These are phyloP conservation scores for Shiraia sp. DNA, from an alignment of 2,329 filamentous ascomycete species.

Conservation along the genomic window DNA sequence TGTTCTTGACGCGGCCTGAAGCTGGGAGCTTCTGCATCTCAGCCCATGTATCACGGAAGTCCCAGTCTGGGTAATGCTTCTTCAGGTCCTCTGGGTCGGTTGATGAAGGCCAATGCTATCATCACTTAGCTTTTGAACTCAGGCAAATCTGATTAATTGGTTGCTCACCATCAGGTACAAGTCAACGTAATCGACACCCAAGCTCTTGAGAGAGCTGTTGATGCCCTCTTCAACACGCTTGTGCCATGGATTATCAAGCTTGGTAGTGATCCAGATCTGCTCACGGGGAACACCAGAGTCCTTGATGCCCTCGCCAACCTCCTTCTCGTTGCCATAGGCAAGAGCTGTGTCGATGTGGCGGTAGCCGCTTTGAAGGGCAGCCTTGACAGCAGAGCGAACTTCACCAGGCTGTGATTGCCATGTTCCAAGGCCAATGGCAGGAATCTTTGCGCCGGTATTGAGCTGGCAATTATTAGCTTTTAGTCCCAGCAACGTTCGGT, in stretches of 20 bases:
- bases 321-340: conserved; percentile 77
- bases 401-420: conserved; percentile 75
- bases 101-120: conserved; percentile 64
- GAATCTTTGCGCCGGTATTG: conserved; percentile 71
- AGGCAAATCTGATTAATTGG: background rate
- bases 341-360: conserved; percentile 77
- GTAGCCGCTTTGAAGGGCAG: conserved; percentile 69
- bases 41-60: conserved; percentile 78
- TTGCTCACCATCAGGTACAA: conserved; percentile 63
- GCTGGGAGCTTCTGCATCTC: conserved; percentile 71
- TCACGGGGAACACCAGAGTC: conserved; percentile 66
- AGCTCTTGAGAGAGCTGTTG: conserved; percentile 63
- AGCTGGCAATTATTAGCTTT: conserved; percentile 20
- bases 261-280: conserved; percentile 77
- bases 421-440: conserved; percentile 75
- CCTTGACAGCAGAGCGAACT: conserved; percentile 71
- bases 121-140: conserved; percentile 1
- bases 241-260: conserved; percentile 81
- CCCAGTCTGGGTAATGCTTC: conserved; percentile 76
- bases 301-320: conserved; percentile 73
- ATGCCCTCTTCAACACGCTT: conserved; percentile 61
- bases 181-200: conserved; percentile 69
- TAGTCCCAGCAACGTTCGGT: background rate
- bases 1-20: conserved; percentile 75
- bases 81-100: conserved; percentile 64